phyloP scores from a whole-genome alignment of 768 basidiomycete genomes.

The Mycena floridula region DNA sequence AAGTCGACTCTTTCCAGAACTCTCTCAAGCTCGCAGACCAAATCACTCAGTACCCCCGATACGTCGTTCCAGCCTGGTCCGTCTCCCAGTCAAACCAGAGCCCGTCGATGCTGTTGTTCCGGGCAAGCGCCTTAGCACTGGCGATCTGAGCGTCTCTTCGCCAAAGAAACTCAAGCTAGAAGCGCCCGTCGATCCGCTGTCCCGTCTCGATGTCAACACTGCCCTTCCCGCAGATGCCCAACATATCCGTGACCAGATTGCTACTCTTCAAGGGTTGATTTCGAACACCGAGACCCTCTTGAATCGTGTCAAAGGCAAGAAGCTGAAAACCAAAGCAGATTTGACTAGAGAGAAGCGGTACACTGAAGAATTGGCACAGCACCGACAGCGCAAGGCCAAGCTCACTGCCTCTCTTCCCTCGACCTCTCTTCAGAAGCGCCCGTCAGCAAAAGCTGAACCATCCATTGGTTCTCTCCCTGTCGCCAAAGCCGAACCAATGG shows the following conservation, averaged over 20 bases:
- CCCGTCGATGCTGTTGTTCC: constrained; percentile 22
- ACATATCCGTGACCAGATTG: not conserved
- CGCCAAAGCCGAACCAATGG: no score
- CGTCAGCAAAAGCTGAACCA: no score
- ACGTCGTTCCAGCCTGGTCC: not conserved
- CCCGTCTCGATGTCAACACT: constrained; percentile 10
- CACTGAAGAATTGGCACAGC: constrained; percentile 8
- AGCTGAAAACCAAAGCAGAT: constrained; percentile 15
- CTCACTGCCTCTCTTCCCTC: constrained; percentile 14
- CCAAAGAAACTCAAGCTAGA: constrained; percentile 20
- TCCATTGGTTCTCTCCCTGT: no score
- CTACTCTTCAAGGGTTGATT: constrained; percentile 7
- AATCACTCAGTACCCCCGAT: no score
- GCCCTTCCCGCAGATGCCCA: constrained; percentile 1
- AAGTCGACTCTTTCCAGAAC: constrained; percentile 5
- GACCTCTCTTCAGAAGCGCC: constrained; percentile 12
- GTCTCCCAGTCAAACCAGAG: constrained; percentile 22
- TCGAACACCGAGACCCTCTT: constrained; percentile 2
- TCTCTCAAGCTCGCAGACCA: not conserved
- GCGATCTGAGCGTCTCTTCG: constrained; percentile 2
- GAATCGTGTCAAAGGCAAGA: constrained; percentile 10
- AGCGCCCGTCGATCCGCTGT: constrained; percentile 19
- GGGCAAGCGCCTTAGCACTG: constrained; percentile 31
- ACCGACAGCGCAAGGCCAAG: constrained; percentile 10
- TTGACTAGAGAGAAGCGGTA: constrained; percentile 8